These are phyloP conservation scores for Agarophyton chilense DNA, from an alignment of 23 red algal species.

Conservation along the genomic window DNA sequence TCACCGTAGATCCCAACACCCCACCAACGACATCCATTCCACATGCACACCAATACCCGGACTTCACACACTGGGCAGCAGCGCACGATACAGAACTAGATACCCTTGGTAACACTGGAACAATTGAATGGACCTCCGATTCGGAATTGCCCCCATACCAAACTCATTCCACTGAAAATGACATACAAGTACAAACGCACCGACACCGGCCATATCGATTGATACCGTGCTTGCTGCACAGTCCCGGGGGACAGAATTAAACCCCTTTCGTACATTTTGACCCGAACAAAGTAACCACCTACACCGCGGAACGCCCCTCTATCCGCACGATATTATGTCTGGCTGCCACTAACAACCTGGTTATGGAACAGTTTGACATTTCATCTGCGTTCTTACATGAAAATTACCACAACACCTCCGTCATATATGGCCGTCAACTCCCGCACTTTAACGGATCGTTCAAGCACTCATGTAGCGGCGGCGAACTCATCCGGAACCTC, in stretches of 20 bases:
- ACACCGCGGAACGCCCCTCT: no score
- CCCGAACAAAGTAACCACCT: background rate
- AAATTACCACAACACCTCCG: background rate
- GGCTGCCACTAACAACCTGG: background rate
- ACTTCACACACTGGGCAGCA: background rate
- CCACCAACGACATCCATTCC: background rate
- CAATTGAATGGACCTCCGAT: slow-evolving; percentile 8
- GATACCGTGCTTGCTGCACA: slow-evolving; percentile 4
- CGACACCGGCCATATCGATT: background rate
- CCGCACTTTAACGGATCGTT: background rate
- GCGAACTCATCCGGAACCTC: background rate
- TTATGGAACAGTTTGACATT: slow-evolving; percentile 25
- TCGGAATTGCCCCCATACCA: no score
- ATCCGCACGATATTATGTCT: background rate
- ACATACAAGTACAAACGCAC: background rate
- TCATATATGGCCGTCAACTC: background rate
- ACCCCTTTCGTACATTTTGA: slow-evolving; percentile 2
- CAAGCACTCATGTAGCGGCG: background rate
- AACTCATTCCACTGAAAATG: slow-evolving; percentile 23
- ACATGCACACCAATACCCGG: slow-evolving; percentile 41
- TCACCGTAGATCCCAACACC: background rate
- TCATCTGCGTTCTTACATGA: slow-evolving; percentile 25
- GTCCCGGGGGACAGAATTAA: slow-evolving; percentile 10
- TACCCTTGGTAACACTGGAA: slow-evolving; percentile 1
- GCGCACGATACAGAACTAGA: slow-evolving; percentile 30